phyloP scores from a whole-genome alignment of 1,139 yeast genomes.

The Yamadazyma buinensis region DNA sequence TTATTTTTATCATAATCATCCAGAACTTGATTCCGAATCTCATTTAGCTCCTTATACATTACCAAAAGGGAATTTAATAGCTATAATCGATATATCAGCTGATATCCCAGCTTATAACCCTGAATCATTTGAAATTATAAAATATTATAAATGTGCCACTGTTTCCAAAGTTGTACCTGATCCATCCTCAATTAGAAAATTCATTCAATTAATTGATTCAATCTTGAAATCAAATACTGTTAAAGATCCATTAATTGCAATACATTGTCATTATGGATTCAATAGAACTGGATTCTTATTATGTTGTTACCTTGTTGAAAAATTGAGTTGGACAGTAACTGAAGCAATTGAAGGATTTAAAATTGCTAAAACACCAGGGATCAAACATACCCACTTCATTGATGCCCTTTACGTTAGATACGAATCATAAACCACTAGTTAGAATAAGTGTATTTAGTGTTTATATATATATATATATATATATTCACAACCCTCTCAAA shows the following conservation, averaged over 20 bases:
- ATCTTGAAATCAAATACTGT: conserved; percentile 28
- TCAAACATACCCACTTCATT: conserved; percentile 73
- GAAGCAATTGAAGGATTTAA: conserved; percentile 64
- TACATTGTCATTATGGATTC: conserved; percentile 82
- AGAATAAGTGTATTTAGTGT: neutral
- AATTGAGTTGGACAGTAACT: conserved; percentile 53
- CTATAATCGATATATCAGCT: conserved; percentile 69
- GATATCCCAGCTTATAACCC: conserved; percentile 78
- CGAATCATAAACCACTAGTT: conserved; percentile 18
- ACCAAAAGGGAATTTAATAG: conserved; percentile 40
- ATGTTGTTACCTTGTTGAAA: conserved; percentile 65
- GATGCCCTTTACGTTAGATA: conserved; percentile 72
- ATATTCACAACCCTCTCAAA: no score
- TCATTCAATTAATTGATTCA: conserved; percentile 51
- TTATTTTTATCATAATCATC: conserved; percentile 33
- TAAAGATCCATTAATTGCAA: conserved; percentile 46
- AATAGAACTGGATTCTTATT: conserved; percentile 75
- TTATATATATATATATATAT: no score
- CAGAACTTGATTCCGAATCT: conserved; percentile 3
- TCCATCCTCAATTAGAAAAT: conserved; percentile 52
- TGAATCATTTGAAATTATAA: conserved; percentile 45
- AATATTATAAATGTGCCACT: conserved; percentile 70
- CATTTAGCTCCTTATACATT: neutral
- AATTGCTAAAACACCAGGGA: conserved; percentile 63
- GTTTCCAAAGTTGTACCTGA: conserved; percentile 79